phyloP scores from a whole-genome alignment of 2,329 filamentous ascomycete species.

The Pezicula rhizophila region DNA sequence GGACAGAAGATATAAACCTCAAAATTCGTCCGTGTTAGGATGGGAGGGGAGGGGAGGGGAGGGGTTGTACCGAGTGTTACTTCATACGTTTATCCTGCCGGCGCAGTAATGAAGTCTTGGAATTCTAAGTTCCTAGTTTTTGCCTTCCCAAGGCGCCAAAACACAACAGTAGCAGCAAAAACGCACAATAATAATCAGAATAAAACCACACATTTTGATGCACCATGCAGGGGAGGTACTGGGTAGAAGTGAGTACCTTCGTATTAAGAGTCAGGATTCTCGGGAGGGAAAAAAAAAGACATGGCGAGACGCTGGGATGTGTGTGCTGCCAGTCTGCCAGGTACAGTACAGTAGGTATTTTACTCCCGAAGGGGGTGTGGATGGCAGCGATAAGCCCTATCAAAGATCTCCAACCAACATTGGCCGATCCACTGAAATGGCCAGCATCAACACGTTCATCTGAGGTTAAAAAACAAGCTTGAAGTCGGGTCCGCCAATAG shows the following conservation, averaged over 20 bases:
- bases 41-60: too few relatives aligned
- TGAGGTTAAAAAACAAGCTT: too few relatives aligned
- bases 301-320: constrained; percentile 1
- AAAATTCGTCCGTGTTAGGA: background rate
- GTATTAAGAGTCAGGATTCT: background rate
- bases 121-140: background rate
- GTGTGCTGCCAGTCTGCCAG: too few relatives aligned
- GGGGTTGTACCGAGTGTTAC: background rate
- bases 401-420: too few relatives aligned
- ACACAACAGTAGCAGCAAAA: background rate
- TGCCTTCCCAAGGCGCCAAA: background rate
- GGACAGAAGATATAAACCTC: background rate
- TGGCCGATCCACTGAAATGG: too few relatives aligned
- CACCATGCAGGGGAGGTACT: background rate
- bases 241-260: background rate
- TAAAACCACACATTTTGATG: background rate
- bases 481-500: too few relatives aligned
- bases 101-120: too few relatives aligned
- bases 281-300: background rate
- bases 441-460: too few relatives aligned
- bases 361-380: background rate
- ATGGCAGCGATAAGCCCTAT: background rate
- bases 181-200: background rate
- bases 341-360: too few relatives aligned
- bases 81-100: background rate